Percentiles rank a stretch among this genome's conserved stretches.
Evolutionary conservation across 2,329 filamentous ascomycete species (phyloP).

Genomic region (Ophidiomyces ophidiicola): DNA sequence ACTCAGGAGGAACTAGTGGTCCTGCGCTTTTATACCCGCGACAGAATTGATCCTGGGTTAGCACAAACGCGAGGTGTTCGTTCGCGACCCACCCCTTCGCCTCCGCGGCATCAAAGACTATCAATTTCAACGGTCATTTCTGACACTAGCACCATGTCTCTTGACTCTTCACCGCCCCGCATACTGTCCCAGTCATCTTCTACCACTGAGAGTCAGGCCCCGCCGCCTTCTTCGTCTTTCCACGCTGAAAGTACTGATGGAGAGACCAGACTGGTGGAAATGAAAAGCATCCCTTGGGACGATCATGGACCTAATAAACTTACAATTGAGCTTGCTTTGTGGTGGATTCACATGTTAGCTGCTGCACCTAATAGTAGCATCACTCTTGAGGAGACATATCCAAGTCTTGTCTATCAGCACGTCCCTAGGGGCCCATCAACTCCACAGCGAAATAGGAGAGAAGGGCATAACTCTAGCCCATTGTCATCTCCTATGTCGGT

Average conservation of each 20-base stretch:
- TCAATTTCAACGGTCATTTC: background rate
- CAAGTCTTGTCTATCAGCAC: background rate
- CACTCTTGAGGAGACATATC: conserved; percentile 3
- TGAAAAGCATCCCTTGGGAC: conserved; percentile 13
- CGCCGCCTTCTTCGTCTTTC: background rate
- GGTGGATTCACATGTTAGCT: conserved; percentile 15
- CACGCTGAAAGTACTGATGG: background rate
- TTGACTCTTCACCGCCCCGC: background rate
- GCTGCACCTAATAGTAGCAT: conserved; percentile 9
- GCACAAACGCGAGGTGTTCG: conserved; percentile 3
- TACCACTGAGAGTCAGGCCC: background rate
- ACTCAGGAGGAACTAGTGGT: conserved; percentile 10
- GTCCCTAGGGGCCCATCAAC: background rate
- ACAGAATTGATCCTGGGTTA: conserved; percentile 5
- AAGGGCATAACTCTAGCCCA: too few species aligned
- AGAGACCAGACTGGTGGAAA: conserved; percentile 10
- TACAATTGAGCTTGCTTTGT: conserved; percentile 12
- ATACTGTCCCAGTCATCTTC: background rate
- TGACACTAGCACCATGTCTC: conserved; percentile 1
- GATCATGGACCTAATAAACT: conserved; percentile 7
- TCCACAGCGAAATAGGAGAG: background rate
- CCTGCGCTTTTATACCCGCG: conserved; percentile 9
- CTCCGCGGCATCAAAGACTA: background rate
- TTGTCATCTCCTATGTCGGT: too few species aligned
- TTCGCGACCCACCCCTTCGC: background rate